Evolutionary conservation across 2,329 filamentous ascomycete genomes (phyloP).

Genomic region (Leptographium radiaticola): DNA sequence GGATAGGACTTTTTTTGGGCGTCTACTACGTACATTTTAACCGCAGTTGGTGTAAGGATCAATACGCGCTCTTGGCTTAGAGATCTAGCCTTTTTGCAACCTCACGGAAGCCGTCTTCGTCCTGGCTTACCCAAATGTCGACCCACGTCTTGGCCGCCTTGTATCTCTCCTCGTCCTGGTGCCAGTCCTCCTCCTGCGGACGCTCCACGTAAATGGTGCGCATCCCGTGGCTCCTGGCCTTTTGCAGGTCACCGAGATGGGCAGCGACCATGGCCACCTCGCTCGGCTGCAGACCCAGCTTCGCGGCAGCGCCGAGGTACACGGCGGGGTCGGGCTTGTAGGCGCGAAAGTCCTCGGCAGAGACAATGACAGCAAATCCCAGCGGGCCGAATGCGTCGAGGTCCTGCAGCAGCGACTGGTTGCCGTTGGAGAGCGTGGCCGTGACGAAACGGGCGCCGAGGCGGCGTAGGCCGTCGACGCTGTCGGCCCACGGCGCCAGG

Average conservation of each 20-base stretch:
- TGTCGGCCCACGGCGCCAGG: slow-evolving; percentile 57
- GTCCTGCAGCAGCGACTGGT: slow-evolving; percentile 51
- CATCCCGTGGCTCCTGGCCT: slow-evolving; percentile 50
- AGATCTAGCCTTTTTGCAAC: slow-evolving; percentile 23
- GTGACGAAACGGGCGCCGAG: slow-evolving; percentile 43
- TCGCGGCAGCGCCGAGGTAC: slow-evolving; percentile 54
- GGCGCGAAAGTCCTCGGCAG: slow-evolving; percentile 55
- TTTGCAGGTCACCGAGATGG: slow-evolving; percentile 56
- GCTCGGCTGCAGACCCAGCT: slow-evolving; percentile 39
- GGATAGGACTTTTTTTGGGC: too few relatives aligned
- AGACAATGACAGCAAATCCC: slow-evolving; percentile 54
- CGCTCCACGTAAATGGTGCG: slow-evolving; percentile 65
- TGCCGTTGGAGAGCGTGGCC: slow-evolving; percentile 64
- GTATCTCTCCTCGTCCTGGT: slow-evolving; percentile 32
- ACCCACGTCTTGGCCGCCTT: slow-evolving; percentile 45
- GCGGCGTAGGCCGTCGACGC: slow-evolving; percentile 37
- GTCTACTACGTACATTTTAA: too few relatives aligned
- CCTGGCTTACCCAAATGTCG: slow-evolving; percentile 46
- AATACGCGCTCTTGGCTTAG: not conserved
- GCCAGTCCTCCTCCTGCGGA: slow-evolving; percentile 50
- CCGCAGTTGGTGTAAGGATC: too few relatives aligned
- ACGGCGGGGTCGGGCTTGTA: slow-evolving; percentile 62
- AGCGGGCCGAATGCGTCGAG: slow-evolving; percentile 45
- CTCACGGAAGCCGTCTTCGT: slow-evolving; percentile 38
- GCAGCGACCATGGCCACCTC: slow-evolving; percentile 69